Conservation (phyloP, 1,284 basidiomycete species). For the Hemileia vastatrix region DNA sequence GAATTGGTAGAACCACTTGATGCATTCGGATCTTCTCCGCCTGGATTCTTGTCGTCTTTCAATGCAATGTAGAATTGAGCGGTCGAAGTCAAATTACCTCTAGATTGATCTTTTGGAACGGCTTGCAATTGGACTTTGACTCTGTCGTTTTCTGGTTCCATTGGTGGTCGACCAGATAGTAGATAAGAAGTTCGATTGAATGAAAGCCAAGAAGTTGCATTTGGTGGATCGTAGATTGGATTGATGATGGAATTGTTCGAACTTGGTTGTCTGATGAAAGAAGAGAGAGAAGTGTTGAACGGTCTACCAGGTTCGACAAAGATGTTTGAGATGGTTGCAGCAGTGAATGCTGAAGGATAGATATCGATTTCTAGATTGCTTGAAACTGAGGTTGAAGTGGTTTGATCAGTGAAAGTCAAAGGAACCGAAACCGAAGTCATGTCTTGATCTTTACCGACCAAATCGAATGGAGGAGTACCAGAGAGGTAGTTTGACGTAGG, state of each 20-base stretch:
- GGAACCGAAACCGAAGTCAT: too few relatives aligned
- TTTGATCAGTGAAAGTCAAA: slow-evolving; percentile 55
- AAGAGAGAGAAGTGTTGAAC: slow-evolving; percentile 51
- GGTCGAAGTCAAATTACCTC: neutral
- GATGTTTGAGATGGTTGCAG: slow-evolving; percentile 53
- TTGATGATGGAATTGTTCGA: neutral
- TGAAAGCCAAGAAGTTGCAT: slow-evolving; percentile 27
- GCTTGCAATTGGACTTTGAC: slow-evolving; percentile 19
- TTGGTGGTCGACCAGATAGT: slow-evolving; percentile 27
- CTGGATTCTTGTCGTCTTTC: slow-evolving; percentile 8
- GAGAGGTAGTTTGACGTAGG: slow-evolving; percentile 52
- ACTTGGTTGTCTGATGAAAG: slow-evolving; percentile 47
- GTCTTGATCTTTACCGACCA: slow-evolving; percentile 37
- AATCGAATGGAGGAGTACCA: slow-evolving; percentile 53
- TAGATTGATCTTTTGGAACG: neutral
- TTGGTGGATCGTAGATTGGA: slow-evolving; percentile 25
- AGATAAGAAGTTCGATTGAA: slow-evolving; percentile 25
- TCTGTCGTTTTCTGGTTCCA: neutral
- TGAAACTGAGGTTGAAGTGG: slow-evolving; percentile 52
- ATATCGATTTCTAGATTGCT: slow-evolving; percentile 57
- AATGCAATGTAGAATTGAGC: slow-evolving; percentile 22
- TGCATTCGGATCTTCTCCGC: neutral
- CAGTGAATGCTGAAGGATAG: slow-evolving; percentile 60
- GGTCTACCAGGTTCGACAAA: slow-evolving; percentile 49
- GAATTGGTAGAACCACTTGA: neutral